A percentile compares a stretch with the other conserved stretches of the same genome.
These are phyloP conservation scores for Camelina hispida DNA, from an alignment of 345 rosid species.

Conservation along the genomic window DNA sequence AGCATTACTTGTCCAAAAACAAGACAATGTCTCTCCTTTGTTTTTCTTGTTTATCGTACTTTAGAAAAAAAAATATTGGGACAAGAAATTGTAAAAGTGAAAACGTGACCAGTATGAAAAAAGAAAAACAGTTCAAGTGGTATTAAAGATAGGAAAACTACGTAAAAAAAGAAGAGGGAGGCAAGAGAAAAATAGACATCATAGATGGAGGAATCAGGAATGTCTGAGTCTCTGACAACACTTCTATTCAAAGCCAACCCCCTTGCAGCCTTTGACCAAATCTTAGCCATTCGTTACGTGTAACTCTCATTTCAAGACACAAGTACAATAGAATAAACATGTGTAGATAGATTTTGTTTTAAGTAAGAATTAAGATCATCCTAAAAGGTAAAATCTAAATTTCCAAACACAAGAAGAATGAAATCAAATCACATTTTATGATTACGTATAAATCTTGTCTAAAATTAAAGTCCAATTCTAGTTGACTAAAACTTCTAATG, in stretches of 20 bases:
- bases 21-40: constrained; percentile 25
- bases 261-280: constrained; percentile 45
- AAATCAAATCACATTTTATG: no score
- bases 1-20: constrained; percentile 34
- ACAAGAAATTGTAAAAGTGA: constrained; percentile 32
- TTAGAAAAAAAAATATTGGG: constrained; percentile 1
- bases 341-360: neutral
- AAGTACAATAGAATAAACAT: constrained; percentile 21
- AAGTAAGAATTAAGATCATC: neutral
- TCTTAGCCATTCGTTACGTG: constrained; percentile 30
- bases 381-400: neutral
- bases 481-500: constrained; percentile 18
- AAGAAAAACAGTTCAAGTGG: neutral
- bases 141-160: constrained; percentile 3
- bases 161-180: neutral
- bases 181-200: neutral
- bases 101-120: constrained; percentile 9
- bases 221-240: constrained; percentile 35
- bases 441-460: neutral
- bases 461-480: no score
- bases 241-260: constrained; percentile 21
- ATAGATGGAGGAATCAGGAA: constrained; percentile 31
- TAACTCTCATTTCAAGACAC: constrained; percentile 32
- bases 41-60: neutral
- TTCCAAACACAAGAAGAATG: neutral